Percentiles rank a stretch among this genome's conserved stretches.
Evolutionary conservation across 345 rosid species (phyloP).

Genomic region (Excoecaria cochinchinensis): DNA sequence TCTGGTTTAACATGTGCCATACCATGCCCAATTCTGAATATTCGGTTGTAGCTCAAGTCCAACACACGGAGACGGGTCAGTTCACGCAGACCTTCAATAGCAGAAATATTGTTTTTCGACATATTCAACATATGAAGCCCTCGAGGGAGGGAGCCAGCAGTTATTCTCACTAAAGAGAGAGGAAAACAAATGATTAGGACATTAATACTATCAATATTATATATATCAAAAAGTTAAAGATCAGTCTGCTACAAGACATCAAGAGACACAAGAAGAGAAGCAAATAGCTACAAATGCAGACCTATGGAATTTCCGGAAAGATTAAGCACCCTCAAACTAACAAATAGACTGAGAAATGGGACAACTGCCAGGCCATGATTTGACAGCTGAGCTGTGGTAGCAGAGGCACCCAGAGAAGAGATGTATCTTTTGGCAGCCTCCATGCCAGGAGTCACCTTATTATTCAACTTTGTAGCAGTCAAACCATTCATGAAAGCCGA

Average conservation of each 20-base stretch:
- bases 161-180: slow-evolving; percentile 58
- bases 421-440: slow-evolving; percentile 82
- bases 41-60: slow-evolving; percentile 88
- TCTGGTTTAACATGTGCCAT: slow-evolving; percentile 15
- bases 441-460: slow-evolving; percentile 54
- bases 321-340: slow-evolving; percentile 74
- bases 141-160: slow-evolving; percentile 89
- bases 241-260: background rate
- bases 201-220: background rate
- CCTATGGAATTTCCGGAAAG: slow-evolving; percentile 90
- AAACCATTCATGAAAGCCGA: slow-evolving; percentile 29
- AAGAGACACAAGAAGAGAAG: background rate
- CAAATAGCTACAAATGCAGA: slow-evolving; percentile 26
- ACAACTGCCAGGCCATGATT: slow-evolving; percentile 68
- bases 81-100: slow-evolving; percentile 89
- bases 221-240: background rate
- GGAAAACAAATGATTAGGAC: slow-evolving; percentile 11
- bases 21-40: slow-evolving; percentile 92
- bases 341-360: slow-evolving; percentile 78
- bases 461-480: slow-evolving; percentile 48
- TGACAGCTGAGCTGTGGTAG: slow-evolving; percentile 75
- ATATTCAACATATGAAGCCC: slow-evolving; percentile 80
- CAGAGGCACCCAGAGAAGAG: slow-evolving; percentile 59
- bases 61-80: slow-evolving; percentile 88
- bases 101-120: slow-evolving; percentile 75